phyloP scores from a whole-genome alignment of 257 asterid genomes.

The Solanum paucissectum region DNA sequence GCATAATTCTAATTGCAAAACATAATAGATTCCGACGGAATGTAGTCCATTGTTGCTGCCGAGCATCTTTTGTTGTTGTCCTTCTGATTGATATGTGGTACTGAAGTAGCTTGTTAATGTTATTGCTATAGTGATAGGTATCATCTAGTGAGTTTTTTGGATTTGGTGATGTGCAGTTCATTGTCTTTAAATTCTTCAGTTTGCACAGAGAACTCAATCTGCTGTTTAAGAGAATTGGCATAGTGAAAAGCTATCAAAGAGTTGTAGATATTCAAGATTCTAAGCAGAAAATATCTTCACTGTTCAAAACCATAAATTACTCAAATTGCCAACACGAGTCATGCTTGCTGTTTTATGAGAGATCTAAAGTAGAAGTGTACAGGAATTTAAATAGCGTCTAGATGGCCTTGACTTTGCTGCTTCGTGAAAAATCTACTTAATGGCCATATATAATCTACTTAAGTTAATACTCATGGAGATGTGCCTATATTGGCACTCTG shows the following conservation, averaged over 20 bases:
- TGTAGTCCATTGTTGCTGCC: neutral
- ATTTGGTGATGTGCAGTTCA: neutral
- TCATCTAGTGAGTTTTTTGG: neutral
- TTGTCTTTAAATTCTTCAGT: neutral
- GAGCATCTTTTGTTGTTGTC: neutral
- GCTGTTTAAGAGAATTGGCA: neutral
- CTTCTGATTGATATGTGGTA: neutral
- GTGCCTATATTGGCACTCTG: neutral
- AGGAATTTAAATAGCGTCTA: too few relatives aligned
- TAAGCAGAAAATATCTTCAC: neutral
- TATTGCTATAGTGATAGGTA: neutral
- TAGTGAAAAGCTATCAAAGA: neutral
- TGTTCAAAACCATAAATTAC: neutral
- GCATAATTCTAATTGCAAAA: neutral
- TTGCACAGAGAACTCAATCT: neutral
- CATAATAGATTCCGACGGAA: neutral
- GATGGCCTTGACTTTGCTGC: neutral
- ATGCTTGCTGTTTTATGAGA: neutral
- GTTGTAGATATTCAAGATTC: neutral
- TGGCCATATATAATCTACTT: neutral
- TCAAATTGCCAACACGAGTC: neutral
- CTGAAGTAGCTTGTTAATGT: neutral
- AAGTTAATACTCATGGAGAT: neutral
- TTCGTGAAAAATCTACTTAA: neutral
- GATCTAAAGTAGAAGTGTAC: neutral